phyloP scores from a whole-genome alignment of 176 grass and related monocot species.

The Cocos nucifera region DNA sequence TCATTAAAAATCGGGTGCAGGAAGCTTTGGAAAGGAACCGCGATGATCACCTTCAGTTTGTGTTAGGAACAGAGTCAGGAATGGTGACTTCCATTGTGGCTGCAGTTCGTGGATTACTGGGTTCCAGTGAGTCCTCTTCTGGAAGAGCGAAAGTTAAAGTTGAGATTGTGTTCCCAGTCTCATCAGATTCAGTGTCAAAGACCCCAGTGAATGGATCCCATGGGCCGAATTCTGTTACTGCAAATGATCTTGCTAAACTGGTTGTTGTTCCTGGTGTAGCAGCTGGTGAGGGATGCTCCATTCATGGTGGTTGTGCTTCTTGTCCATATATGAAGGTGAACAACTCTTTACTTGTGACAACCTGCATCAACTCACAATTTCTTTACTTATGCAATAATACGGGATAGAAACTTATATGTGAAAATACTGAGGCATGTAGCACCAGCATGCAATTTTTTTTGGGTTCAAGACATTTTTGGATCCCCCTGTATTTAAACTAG shows the following conservation, averaged over 20 bases:
- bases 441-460: no score
- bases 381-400: no score
- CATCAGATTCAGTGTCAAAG: constrained; percentile 74
- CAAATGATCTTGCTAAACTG: constrained; percentile 38
- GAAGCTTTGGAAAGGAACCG: constrained; percentile 69
- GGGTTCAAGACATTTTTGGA: no score
- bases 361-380: no score
- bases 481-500: no score
- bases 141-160: constrained; percentile 63
- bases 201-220: constrained; percentile 34
- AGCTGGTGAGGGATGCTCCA: constrained; percentile 88
- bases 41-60: constrained; percentile 84
- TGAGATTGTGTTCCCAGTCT: constrained; percentile 95
- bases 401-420: no score
- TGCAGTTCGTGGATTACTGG: constrained; percentile 50
- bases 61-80: constrained; percentile 93
- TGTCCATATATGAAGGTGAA: constrained; percentile 99
- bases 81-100: constrained; percentile 97
- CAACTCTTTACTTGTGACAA: not conserved
- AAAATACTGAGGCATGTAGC: no score
- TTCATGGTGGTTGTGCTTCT: constrained; percentile 88
- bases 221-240: constrained; percentile 21
- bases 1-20: constrained; percentile 57
- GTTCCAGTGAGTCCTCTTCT: constrained; percentile 24
- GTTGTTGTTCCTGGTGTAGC: constrained; percentile 72